Evolutionary conservation across 495 filamentous ascomycete species (phyloP).

Genomic region (Clohesyomyces aquaticus): DNA sequence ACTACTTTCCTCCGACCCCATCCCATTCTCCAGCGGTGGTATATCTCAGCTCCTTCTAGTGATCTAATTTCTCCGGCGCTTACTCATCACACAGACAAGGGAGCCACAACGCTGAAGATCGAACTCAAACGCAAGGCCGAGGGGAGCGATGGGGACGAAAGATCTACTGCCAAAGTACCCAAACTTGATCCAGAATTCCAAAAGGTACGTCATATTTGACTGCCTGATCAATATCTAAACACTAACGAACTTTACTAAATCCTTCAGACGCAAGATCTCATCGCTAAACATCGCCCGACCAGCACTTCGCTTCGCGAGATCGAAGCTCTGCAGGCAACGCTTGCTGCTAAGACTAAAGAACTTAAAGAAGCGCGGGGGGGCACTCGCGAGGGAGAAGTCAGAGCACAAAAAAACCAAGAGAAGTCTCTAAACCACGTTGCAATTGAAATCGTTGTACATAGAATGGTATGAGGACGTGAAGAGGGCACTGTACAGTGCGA

Average conservation of each 20-base stretch:
- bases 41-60: too few relatives aligned
- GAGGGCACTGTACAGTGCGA: neutral
- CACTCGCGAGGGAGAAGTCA: neutral
- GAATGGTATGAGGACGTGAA: neutral
- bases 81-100: too few relatives aligned
- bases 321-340: neutral
- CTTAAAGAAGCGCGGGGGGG: neutral
- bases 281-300: neutral
- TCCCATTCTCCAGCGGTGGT: too few relatives aligned
- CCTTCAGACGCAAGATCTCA: neutral
- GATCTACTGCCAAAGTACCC: neutral
- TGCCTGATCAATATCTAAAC: neutral
- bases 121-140: neutral
- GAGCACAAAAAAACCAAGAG: neutral
- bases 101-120: too few relatives aligned
- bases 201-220: neutral
- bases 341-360: neutral
- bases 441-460: neutral
- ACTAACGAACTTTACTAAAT: neutral
- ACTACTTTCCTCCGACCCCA: too few relatives aligned
- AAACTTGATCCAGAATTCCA: conserved; percentile 5
- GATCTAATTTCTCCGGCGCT: too few relatives aligned
- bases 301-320: too few relatives aligned
- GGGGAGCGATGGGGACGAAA: neutral
- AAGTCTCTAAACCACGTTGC: neutral